Evolutionary conservation across 1,284 basidiomycete species (phyloP).

Genomic region (Sporisorium exsertum): DNA sequence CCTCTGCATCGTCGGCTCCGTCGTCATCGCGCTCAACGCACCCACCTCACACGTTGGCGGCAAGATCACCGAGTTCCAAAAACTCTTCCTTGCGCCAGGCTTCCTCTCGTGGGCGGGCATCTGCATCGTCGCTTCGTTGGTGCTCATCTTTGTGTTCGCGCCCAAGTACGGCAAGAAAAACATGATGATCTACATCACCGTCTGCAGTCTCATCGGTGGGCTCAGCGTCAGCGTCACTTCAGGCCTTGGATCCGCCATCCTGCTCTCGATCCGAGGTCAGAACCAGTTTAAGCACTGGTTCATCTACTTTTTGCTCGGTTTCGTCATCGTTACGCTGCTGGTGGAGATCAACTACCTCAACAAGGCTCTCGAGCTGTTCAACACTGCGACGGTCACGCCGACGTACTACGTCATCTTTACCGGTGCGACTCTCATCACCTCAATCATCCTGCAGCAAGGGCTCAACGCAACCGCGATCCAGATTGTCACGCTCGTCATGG

Average conservation of each 20-base stretch:
- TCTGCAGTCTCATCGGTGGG: conserved; percentile 93
- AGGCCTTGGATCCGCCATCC: conserved; percentile 89
- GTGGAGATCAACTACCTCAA: conserved; percentile 96
- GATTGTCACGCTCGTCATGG: conserved; percentile 84
- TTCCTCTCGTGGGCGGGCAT: conserved; percentile 81
- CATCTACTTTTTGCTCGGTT: conserved; percentile 76
- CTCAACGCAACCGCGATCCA: conserved; percentile 77
- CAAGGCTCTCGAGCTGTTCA: conserved; percentile 94
- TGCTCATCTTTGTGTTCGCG: conserved; percentile 77
- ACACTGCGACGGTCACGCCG: conserved; percentile 82
- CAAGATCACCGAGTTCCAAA: conserved; percentile 82
- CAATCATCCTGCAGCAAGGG: conserved; percentile 85
- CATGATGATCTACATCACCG: conserved; percentile 86
- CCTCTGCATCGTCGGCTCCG: conserved; percentile 86
- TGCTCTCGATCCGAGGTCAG: conserved; percentile 84
- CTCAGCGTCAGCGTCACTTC: conserved; percentile 95
- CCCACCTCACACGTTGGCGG: conserved; percentile 84
- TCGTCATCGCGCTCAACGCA: conserved; percentile 77
- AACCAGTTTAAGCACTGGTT: conserved; percentile 80
- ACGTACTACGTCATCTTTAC: conserved; percentile 88
- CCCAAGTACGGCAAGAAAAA: conserved; percentile 89
- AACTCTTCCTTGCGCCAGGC: conserved; percentile 85
- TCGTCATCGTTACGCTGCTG: conserved; percentile 84
- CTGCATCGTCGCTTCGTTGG: conserved; percentile 56
- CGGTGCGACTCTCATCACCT: conserved; percentile 76